phyloP scores from a whole-genome alignment of 192 early-diverging fungal species.

The Radiomyces spectabilis region DNA sequence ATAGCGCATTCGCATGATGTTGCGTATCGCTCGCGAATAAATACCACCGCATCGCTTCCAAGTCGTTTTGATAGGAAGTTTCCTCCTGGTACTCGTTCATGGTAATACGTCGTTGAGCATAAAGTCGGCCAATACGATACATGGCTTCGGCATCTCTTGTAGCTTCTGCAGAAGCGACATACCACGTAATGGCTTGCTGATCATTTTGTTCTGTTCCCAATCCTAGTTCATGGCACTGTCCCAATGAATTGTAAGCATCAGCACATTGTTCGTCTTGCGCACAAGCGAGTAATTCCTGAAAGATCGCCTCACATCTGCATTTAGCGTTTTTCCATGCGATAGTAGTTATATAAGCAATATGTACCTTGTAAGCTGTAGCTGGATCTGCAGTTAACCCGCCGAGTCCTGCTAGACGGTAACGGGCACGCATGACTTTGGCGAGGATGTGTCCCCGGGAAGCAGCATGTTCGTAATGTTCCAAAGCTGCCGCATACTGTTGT shows the following conservation, averaged over 20 bases:
- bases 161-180: conserved; percentile 10
- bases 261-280: conserved; percentile 20
- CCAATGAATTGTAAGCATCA: conserved; percentile 20
- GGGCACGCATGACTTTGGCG: conserved; percentile 8
- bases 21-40: background rate
- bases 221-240: conserved; percentile 26
- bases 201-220: conserved; percentile 10
- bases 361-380: conserved; percentile 1
- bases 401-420: conserved; percentile 3
- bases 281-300: conserved; percentile 15
- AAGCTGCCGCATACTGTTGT: conserved; percentile 9
- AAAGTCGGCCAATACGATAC: conserved; percentile 17
- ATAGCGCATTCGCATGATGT: background rate
- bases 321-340: too few species aligned
- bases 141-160: conserved; percentile 25
- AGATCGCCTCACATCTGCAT: background rate
- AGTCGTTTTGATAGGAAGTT: background rate
- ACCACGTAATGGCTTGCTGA: conserved; percentile 19
- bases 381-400: conserved; percentile 1
- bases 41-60: background rate
- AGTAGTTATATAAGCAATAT: background rate
- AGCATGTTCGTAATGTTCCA: background rate
- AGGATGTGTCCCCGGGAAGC: background rate
- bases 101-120: background rate
- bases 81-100: too few species aligned